Evolutionary conservation across 495 filamentous ascomycete genomes (phyloP).

Genomic region (Penicillium arizonense): DNA sequence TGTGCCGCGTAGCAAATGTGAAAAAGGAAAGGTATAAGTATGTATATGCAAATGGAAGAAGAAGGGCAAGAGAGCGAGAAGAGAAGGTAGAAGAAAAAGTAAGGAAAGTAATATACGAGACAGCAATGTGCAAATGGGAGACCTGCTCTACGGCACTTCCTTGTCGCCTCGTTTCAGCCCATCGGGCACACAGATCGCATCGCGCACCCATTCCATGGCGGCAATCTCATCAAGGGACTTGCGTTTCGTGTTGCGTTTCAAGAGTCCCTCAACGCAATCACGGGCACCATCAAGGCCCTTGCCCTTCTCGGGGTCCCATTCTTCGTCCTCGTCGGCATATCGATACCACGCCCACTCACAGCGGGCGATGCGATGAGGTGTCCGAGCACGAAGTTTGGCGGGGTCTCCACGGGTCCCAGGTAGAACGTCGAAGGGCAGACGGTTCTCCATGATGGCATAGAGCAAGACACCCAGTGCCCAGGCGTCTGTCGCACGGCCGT

Average conservation of each 20-base stretch:
- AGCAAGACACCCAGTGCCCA: slow-evolving; percentile 94
- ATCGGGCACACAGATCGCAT: slow-evolving; percentile 67
- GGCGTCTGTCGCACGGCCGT: slow-evolving; percentile 87
- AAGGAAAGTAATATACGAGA: background rate
- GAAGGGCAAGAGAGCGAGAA: background rate
- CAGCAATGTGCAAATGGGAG: slow-evolving; percentile 13
- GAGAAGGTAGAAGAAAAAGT: slow-evolving; percentile 9
- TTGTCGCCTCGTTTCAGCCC: slow-evolving; percentile 70
- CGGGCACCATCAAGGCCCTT: slow-evolving; percentile 69
- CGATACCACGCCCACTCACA: slow-evolving; percentile 93
- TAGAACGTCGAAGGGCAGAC: slow-evolving; percentile 86
- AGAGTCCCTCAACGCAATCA: slow-evolving; percentile 73
- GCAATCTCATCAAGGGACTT: slow-evolving; percentile 71
- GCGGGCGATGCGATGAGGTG: slow-evolving; percentile 89
- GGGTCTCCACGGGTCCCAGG: slow-evolving; percentile 71
- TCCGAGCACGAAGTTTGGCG: slow-evolving; percentile 66
- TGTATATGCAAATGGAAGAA: background rate
- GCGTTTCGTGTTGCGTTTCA: slow-evolving; percentile 75
- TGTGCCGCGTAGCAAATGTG: slow-evolving; percentile 6
- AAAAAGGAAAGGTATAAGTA: slow-evolving; percentile 4
- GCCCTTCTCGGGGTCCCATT: slow-evolving; percentile 60
- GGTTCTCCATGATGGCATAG: slow-evolving; percentile 88
- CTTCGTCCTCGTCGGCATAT: slow-evolving; percentile 72
- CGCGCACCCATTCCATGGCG: slow-evolving; percentile 70
- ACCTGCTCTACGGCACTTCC: slow-evolving; percentile 51